A percentile compares a stretch with the other conserved stretches of the same genome.
phyloP scores from a whole-genome alignment of 352 stramenopile species.

The Achlya hypogyna region DNA sequence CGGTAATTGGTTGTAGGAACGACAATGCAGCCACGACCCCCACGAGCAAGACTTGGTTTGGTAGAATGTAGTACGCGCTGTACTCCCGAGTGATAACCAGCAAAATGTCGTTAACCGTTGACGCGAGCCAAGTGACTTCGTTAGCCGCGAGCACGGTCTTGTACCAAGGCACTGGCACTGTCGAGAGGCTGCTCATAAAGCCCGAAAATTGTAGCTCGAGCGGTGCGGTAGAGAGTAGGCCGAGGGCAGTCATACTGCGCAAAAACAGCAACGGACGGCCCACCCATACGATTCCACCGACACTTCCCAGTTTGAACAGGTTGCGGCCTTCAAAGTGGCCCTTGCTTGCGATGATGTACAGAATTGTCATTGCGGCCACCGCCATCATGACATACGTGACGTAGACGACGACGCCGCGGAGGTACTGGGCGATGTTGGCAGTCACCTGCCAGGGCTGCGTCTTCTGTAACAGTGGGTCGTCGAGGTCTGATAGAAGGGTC shows the following conservation, averaged over 20 bases:
- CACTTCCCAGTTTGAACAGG: conserved; percentile 4
- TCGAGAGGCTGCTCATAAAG: neutral
- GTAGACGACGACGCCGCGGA: neutral
- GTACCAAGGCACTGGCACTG: neutral
- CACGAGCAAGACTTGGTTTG: no score
- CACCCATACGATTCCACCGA: conserved; percentile 13
- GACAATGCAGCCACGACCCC: no score
- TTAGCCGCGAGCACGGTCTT: conserved; percentile 14
- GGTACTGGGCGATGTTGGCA: neutral
- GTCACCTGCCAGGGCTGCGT: neutral
- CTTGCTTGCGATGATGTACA: neutral
- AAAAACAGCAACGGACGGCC: conserved; percentile 11
- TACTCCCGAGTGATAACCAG: neutral
- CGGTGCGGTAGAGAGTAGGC: conserved; percentile 2
- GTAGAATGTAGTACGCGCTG: neutral
- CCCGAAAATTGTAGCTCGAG: neutral
- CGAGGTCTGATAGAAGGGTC: neutral
- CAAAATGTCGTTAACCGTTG: conserved; percentile 8
- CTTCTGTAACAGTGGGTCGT: neutral
- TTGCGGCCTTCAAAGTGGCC: conserved; percentile 8
- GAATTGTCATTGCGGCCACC: neutral
- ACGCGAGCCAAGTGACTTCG: conserved; percentile 13
- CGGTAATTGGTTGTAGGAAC: no score
- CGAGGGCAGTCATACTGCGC: conserved; percentile 9
- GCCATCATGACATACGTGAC: neutral